A percentile compares a stretch with the other conserved stretches of the same genome.
Evolutionary conservation across 225 moss, liverwort and hornwort species (phyloP).

Genomic region (Bryoerythrophyllum caledonicum): DNA sequence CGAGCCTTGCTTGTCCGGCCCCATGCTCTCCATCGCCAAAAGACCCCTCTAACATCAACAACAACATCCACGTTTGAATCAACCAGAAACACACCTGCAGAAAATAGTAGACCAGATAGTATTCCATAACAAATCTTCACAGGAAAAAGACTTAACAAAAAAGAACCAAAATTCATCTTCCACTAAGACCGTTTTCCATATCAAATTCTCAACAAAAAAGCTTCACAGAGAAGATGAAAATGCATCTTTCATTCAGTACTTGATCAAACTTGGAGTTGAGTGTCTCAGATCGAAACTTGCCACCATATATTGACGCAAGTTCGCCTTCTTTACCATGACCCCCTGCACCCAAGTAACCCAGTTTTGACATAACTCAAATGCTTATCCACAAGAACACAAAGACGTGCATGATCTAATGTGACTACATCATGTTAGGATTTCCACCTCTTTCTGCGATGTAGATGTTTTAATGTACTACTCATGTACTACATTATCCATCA

Average conservation of each 20-base stretch:
- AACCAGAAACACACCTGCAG: too few species aligned
- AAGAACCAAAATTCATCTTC: background rate
- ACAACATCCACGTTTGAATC: background rate
- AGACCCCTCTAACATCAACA: constrained; percentile 56
- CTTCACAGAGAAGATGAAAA: constrained; percentile 4
- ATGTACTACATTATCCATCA: too few species aligned
- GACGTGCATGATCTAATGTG: too few species aligned
- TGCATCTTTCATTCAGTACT: constrained; percentile 35
- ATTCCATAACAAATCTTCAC: background rate
- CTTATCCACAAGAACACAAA: too few species aligned
- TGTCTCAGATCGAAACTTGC: constrained; percentile 54
- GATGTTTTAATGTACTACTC: too few species aligned
- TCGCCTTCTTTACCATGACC: constrained; percentile 59
- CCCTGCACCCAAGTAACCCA: constrained; percentile 33
- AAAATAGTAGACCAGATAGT: too few species aligned
- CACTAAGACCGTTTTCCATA: background rate
- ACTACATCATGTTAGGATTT: too few species aligned
- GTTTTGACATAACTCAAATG: too few species aligned
- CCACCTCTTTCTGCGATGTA: too few species aligned
- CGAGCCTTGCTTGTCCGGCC: constrained; percentile 59
- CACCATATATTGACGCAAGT: constrained; percentile 67
- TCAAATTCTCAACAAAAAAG: too few species aligned
- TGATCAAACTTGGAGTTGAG: constrained; percentile 58
- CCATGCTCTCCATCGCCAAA: constrained; percentile 74
- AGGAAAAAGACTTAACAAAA: too few species aligned